Percentiles rank a stretch among this genome's conserved stretches.
These are phyloP conservation scores for Aureobasidium uvarum DNA, from an alignment of 2,329 filamentous ascomycete genomes.

Conservation along the genomic window DNA sequence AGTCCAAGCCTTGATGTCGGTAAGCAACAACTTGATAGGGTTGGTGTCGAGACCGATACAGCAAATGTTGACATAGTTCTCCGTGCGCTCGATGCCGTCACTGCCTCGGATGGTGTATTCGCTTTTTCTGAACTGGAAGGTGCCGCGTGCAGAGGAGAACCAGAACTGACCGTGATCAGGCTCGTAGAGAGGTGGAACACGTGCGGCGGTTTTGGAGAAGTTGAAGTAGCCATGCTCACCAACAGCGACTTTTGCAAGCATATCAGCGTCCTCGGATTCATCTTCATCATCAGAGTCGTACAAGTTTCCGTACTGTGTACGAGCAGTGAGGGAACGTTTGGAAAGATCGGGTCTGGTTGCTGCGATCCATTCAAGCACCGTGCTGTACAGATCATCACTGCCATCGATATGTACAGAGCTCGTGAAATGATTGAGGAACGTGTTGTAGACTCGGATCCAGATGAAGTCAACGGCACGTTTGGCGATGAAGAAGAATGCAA, in stretches of 20 bases:
- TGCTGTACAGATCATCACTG: conserved; percentile 45
- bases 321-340: conserved; percentile 43
- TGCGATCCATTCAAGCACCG: conserved; percentile 47
- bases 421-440: conserved; percentile 43
- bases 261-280: conserved; percentile 31
- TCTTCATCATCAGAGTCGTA: conserved; percentile 38
- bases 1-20: conserved; percentile 47
- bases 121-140: conserved; percentile 3
- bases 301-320: conserved; percentile 41
- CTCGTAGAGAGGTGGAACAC: conserved; percentile 50
- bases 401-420: conserved; percentile 48
- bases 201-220: conserved; percentile 50
- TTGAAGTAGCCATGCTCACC: conserved; percentile 49
- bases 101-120: neutral
- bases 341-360: conserved; percentile 42
- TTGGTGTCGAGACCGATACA: conserved; percentile 50
- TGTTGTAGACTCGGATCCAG: conserved; percentile 35
- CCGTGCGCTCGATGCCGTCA: neutral
- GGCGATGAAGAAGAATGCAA: conserved; percentile 45
- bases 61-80: conserved; percentile 42
- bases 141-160: conserved; percentile 37
- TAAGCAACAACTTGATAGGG: conserved; percentile 50
- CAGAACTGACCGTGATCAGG: conserved; percentile 51
- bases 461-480: conserved; percentile 42
- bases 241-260: conserved; percentile 35